Percentiles rank a stretch among this genome's conserved stretches.
These are phyloP conservation scores for Codiaeum variegatum DNA, from an alignment of 441 rosid genomes.

Conservation along the genomic window DNA sequence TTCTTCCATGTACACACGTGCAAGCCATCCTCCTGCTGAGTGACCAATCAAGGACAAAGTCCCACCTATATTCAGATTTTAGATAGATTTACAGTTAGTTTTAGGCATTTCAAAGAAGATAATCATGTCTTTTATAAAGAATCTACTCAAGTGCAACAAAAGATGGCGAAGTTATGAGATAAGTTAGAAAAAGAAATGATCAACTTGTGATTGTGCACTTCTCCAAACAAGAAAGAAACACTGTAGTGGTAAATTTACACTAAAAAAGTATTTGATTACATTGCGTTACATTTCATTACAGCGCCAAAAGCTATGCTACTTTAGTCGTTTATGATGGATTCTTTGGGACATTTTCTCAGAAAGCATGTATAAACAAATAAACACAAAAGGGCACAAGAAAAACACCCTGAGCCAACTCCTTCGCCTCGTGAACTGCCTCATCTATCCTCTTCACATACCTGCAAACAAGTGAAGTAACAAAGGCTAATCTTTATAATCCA, in stretches of 20 bases:
- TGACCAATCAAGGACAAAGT: constrained; percentile 76
- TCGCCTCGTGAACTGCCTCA: constrained; percentile 73
- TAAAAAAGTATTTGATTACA: no score
- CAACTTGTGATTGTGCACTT: constrained; percentile 1
- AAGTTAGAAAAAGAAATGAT: background rate
- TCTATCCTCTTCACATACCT: constrained; percentile 79
- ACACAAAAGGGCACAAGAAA: background rate
- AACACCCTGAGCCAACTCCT: constrained; percentile 60
- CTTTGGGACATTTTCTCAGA: background rate
- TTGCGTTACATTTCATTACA: no score
- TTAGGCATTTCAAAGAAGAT: background rate
- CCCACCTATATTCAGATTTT: constrained; percentile 41
- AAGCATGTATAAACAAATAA: background rate
- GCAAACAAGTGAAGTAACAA: background rate
- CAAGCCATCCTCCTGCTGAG: constrained; percentile 98
- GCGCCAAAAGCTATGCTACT: no score
- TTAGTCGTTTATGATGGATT: background rate
- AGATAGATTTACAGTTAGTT: background rate
- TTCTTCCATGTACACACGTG: constrained; percentile 85
- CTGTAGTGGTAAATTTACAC: no score
- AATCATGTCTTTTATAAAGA: background rate
- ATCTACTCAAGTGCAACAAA: background rate
- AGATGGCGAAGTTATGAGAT: constrained; percentile 8
- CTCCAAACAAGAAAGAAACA: constrained; percentile 3
- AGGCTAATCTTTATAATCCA: background rate